Evolutionary conservation across 345 rosid species (phyloP).

Genomic region (Eutrema heterophyllum): DNA sequence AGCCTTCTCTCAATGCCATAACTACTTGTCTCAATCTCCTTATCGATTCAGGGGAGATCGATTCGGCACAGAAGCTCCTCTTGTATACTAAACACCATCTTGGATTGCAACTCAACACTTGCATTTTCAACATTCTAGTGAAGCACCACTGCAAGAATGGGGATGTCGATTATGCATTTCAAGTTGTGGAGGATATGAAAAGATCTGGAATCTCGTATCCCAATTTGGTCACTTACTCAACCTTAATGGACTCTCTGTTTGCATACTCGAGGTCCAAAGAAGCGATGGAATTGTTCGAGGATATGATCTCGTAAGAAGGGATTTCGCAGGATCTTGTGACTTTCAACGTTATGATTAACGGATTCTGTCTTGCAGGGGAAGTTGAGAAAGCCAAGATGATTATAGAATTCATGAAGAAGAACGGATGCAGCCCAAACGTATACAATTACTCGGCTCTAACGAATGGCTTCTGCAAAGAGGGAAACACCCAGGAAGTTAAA

Average conservation of each 20-base stretch:
- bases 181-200: slow-evolving; percentile 75
- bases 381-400: slow-evolving; percentile 68
- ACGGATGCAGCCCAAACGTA: slow-evolving; percentile 68
- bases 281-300: slow-evolving; percentile 72
- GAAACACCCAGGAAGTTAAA: slow-evolving; percentile 53
- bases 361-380: slow-evolving; percentile 66
- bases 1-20: slow-evolving; percentile 73
- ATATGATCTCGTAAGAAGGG: slow-evolving; percentile 68
- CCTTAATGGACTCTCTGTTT: slow-evolving; percentile 63
- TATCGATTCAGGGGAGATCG: slow-evolving; percentile 57
- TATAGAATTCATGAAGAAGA: slow-evolving; percentile 74
- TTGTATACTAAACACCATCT: slow-evolving; percentile 42
- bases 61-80: slow-evolving; percentile 46
- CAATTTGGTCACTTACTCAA: slow-evolving; percentile 70
- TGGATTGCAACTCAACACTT: slow-evolving; percentile 63
- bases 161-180: slow-evolving; percentile 50
- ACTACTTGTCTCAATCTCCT: slow-evolving; percentile 87
- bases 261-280: slow-evolving; percentile 53
- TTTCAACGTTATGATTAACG: slow-evolving; percentile 71
- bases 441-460: slow-evolving; percentile 64
- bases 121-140: slow-evolving; percentile 84
- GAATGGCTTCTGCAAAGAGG: slow-evolving; percentile 64
- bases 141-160: slow-evolving; percentile 79
- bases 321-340: slow-evolving; percentile 72
- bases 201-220: slow-evolving; percentile 56